Percentiles rank a stretch among this genome's conserved stretches.
Evolutionary conservation across 1,139 yeast genomes (phyloP).

Genomic region (Kodamaea alishanica): DNA sequence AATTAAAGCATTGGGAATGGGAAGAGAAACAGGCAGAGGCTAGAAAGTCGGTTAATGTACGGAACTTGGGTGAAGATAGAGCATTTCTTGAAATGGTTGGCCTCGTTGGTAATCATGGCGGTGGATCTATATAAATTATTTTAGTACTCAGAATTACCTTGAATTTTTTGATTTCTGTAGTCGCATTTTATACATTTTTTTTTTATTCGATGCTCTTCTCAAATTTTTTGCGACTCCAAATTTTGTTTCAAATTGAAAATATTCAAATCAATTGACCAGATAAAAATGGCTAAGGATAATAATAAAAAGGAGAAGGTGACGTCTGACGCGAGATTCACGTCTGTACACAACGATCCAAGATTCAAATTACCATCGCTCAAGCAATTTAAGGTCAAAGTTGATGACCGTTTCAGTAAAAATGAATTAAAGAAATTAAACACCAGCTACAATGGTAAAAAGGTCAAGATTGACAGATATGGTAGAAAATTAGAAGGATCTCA

Average conservation of each 20-base stretch:
- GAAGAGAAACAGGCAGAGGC: slow-evolving; percentile 82
- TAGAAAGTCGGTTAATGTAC: slow-evolving; percentile 64
- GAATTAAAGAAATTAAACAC: slow-evolving; percentile 63
- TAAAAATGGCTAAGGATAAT: slow-evolving; percentile 23
- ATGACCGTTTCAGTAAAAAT: slow-evolving; percentile 74
- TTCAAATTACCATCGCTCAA: slow-evolving; percentile 72
- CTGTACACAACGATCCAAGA: slow-evolving; percentile 84
- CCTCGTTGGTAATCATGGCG: slow-evolving; percentile 67
- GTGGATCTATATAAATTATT: slow-evolving; percentile 54
- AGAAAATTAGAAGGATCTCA: slow-evolving; percentile 52
- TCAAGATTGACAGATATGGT: slow-evolving; percentile 84
- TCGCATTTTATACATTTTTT: neutral
- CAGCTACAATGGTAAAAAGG: slow-evolving; percentile 43
- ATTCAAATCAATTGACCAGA: neutral
- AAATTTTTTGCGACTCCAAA: neutral
- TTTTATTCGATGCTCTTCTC: slow-evolving; percentile 1
- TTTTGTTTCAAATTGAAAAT: neutral
- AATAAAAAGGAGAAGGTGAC: slow-evolving; percentile 30
- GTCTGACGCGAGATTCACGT: slow-evolving; percentile 70
- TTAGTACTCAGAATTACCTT: neutral
- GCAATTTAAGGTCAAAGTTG: slow-evolving; percentile 73
- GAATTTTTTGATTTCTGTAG: neutral
- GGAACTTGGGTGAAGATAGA: slow-evolving; percentile 71
- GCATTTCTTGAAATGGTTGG: slow-evolving; percentile 93
- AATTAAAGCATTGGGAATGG: slow-evolving; percentile 82